These are phyloP conservation scores for Cicer chorassanicum DNA, from an alignment of 306 rosid species.

Conservation along the genomic window DNA sequence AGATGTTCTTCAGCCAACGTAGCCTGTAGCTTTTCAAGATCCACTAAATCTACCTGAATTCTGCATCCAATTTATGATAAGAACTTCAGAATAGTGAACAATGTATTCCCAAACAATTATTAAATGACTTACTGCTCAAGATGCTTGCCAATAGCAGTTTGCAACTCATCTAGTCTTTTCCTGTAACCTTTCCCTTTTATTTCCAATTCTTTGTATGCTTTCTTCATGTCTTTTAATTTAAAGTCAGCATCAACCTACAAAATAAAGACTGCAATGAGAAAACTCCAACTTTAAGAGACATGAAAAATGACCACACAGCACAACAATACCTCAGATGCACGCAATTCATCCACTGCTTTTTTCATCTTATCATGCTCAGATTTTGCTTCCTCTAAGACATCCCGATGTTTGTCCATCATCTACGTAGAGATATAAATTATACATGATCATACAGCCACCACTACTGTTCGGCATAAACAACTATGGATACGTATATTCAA, in stretches of 20 bases:
- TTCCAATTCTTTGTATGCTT: slow-evolving; percentile 73
- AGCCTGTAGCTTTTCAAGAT: slow-evolving; percentile 78
- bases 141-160: slow-evolving; percentile 73
- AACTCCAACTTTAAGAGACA: slow-evolving; percentile 9
- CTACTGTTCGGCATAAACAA: slow-evolving; percentile 3
- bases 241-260: slow-evolving; percentile 85
- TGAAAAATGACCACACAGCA: slow-evolving; percentile 22
- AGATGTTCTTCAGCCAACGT: slow-evolving; percentile 64
- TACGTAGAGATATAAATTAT: slow-evolving; percentile 47
- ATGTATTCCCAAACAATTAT: slow-evolving; percentile 13
- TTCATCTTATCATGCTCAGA: slow-evolving; percentile 67
- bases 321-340: slow-evolving; percentile 79
- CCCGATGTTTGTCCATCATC: slow-evolving; percentile 76
- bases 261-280: slow-evolving; percentile 38
- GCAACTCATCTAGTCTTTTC: slow-evolving; percentile 79
- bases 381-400: slow-evolving; percentile 69
- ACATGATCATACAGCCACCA: slow-evolving; percentile 22
- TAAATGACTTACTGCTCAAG: slow-evolving; percentile 80
- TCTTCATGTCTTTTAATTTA: slow-evolving; percentile 88
- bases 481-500: slow-evolving; percentile 4
- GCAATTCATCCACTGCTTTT: slow-evolving; percentile 71
- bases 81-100: slow-evolving; percentile 41
- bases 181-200: slow-evolving; percentile 73
- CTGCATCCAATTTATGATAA: slow-evolving; percentile 53
- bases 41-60: slow-evolving; percentile 84